Base-by-base conservation (phyloP, 2,329 filamentous ascomycete species). In the Ascocoryne sarcoides region DNA sequence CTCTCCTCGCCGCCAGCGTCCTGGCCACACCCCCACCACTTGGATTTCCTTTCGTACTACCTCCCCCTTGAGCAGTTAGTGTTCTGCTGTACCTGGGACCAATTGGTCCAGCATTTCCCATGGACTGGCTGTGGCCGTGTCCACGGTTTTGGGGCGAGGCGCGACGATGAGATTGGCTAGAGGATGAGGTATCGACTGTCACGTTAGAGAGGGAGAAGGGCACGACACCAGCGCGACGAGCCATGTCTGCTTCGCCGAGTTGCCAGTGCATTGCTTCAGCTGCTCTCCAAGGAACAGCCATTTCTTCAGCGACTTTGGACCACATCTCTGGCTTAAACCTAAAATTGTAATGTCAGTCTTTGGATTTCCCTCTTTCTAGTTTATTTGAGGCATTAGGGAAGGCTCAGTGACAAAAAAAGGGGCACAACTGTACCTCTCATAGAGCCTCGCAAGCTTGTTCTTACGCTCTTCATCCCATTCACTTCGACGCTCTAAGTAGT, bases 221-320 rank as follows among this genome's bases (percentile, higher is more conserved):
- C 5, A 84, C 81, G 28, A 92, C 87, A 32, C 92, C 92, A 31
- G 90, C 90, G 43, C 90, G 82, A 46, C 84, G 77, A 35, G 89
- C 89, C 87, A 98, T 96, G 55, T 96, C 92, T 53, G 80, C 71
- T 61, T 95, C 87, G 47, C 90, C 90, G 40, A 98, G 71, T 58
- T 94, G 84, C 90, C 92, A 98, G 64, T 96, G 92, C 89, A 95
- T 95, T 4, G 87, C 89, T 65, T 98, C 90, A 35, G 86, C 90
- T 14, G 92, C 88, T 56, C 92, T 76, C 90, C 90, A 96, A 26
- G 90, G 92, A 42, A 95, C 82, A 20, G 80, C 81, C 81, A 98
- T 90, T 63, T 96, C 90, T 61, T 92, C 87, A 31, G 89, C 88
- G 16, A 96, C 84, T 57, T 90, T 92, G 45, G 85, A 80, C 90